phyloP scores from a whole-genome alignment of 495 filamentous ascomycete species.

The Aspergillus asperescens region DNA sequence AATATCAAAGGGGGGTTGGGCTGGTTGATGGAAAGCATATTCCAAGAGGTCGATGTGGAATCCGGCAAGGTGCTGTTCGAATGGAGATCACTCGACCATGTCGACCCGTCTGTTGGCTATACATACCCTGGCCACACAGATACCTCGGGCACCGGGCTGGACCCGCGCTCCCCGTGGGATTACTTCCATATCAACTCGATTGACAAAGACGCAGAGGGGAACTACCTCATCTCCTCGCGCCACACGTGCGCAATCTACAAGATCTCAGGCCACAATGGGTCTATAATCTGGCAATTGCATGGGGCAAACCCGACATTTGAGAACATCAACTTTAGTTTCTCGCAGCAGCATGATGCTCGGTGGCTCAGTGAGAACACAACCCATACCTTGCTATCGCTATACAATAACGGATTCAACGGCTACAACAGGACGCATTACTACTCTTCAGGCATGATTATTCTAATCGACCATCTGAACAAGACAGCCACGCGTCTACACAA shows the following conservation, averaged over 20 bases:
- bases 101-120: conserved; percentile 43
- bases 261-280: conserved; percentile 54
- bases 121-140: conserved; percentile 43
- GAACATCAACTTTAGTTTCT: conserved; percentile 51
- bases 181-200: conserved; percentile 64
- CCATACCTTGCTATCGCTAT: conserved; percentile 48
- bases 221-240: conserved; percentile 57
- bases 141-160: conserved; percentile 42
- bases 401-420: conserved; percentile 51
- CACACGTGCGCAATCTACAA: conserved; percentile 55
- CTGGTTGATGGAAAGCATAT: conserved; percentile 48
- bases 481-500: conserved; percentile 45
- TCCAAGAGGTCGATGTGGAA: conserved; percentile 49
- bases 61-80: conserved; percentile 48
- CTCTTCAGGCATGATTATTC: conserved; percentile 54
- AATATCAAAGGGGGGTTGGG: conserved; percentile 44
- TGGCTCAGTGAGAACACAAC: conserved; percentile 49
- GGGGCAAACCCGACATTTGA: conserved; percentile 46
- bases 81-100: conserved; percentile 49
- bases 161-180: conserved; percentile 50
- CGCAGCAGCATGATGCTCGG: conserved; percentile 59
- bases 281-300: conserved; percentile 53
- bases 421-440: conserved; percentile 43
- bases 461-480: conserved; percentile 48
- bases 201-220: conserved; percentile 51